phyloP scores from a whole-genome alignment of 805 yeast genomes.

The Metschnikowia noctiluminum region DNA sequence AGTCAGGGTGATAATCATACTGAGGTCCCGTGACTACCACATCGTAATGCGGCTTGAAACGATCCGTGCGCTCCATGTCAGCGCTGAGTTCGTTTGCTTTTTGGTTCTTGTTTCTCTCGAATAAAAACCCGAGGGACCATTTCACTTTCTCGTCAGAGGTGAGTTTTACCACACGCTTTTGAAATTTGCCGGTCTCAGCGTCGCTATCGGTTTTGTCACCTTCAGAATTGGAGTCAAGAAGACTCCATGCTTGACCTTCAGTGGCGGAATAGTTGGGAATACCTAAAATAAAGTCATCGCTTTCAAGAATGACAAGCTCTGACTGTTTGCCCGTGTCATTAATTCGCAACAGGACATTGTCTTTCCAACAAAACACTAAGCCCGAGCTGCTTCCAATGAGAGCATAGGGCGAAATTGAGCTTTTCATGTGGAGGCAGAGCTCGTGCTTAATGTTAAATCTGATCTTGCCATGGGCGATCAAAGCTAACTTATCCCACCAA shows the following conservation, averaged over 20 bases:
- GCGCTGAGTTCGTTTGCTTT: slow-evolving; percentile 30
- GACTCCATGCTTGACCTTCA: slow-evolving; percentile 38
- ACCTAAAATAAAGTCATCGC: slow-evolving; percentile 55
- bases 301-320: slow-evolving; percentile 51
- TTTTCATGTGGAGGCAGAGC: slow-evolving; percentile 60
- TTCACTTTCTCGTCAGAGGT: slow-evolving; percentile 55
- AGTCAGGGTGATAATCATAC: slow-evolving; percentile 63
- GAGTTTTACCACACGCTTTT: slow-evolving; percentile 51
- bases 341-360: slow-evolving; percentile 47
- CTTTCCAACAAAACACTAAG: slow-evolving; percentile 61
- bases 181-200: slow-evolving; percentile 29
- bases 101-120: slow-evolving; percentile 56
- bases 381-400: slow-evolving; percentile 59
- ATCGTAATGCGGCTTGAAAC: slow-evolving; percentile 61
- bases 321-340: slow-evolving; percentile 49
- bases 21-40: slow-evolving; percentile 58
- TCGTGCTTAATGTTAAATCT: slow-evolving; percentile 48
- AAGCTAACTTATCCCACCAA: slow-evolving; percentile 54
- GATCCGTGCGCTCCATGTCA: slow-evolving; percentile 41
- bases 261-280: slow-evolving; percentile 47
- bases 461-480: slow-evolving; percentile 52
- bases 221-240: slow-evolving; percentile 24
- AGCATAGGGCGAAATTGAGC: slow-evolving; percentile 57
- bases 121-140: slow-evolving; percentile 76
- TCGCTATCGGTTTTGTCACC: slow-evolving; percentile 17